Base-by-base conservation (phyloP, 345 rosid species). In the Cardiospermum halicacabum region DNA sequence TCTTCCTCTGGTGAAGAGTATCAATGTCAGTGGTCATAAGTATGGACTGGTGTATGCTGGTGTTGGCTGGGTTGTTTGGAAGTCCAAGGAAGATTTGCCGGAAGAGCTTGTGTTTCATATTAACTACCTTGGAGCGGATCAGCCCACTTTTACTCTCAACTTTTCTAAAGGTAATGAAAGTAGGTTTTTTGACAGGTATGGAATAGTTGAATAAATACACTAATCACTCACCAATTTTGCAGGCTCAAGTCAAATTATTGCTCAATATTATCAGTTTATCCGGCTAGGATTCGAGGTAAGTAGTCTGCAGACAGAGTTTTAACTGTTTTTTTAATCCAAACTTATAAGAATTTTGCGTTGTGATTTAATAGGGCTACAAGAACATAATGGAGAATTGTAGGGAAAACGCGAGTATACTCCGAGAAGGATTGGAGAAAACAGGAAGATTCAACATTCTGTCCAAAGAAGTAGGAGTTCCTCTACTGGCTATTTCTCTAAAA, bases 1-100 rank as follows among this genome's bases (percentile, higher is more conserved):
- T 31, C 76, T 89, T 18, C 96, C 89, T 40, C 77, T 81, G 66
- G 95, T 87, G 45, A 89, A 85, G 75, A 83, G 88, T 61, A 89
- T 89, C 31, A 87, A 88, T 71, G 91, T 82, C 0, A 88, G 95
- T 58, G 95, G 91, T 1, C 94, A 88, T 72, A 87, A 87, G 54
- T 87, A 84, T 64, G 93, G 91, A 3, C 84, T 85, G 22, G 95
- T 88, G 18, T 88, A 88, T 57, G 94, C 94, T n/a, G 91, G 96
- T 22, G 77, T 89, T 73, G 89, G 96, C 24, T 89, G 94, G 94
- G 74, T 71, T 54, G 74, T 89, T 4, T 89, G 94, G 96, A 83
- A 88, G 81, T 83, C 76, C 77, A 87, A 89, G 59, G 89, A 85
- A 22, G 94, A 89, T 66, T 74, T 87, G 74, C 96, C 96, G 0